Base-by-base conservation (phyloP, 1,139 yeast species). In the Yamadazyma mexicana region DNA sequence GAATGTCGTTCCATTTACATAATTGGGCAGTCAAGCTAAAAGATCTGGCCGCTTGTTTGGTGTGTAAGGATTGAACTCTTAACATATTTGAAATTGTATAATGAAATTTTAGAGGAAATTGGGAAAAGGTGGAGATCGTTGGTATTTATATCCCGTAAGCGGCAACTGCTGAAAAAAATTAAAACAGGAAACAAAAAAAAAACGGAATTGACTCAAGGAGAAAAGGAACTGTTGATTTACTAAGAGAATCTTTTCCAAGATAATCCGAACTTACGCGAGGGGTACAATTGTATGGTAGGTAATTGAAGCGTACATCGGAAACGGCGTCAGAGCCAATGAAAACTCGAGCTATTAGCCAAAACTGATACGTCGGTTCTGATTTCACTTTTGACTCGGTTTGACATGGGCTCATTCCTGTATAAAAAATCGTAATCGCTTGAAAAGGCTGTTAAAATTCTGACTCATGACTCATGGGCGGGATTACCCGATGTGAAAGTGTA, bases 1-100 rank as follows among this genome's bases (percentile, higher is more conserved):
- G 77, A 47, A 73, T 69, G 18, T 69, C 71, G 44, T 58, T 60
- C 75, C 75, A 71, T 47, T 61, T 58, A 33, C 44, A 48, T 33
- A 53, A 47, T 31, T 46, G 48, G n/a, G 40, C 28, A n/a, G 40
- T 36, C 3, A 35, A 18, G 18, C 48, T 39, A 29, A 51, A 51
- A 17, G 40, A 23, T 48, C 52, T 51, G 22, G 36, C 33, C 5
- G 43, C 32, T 36, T 24, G 38, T 15, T 33, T 33, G 31, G 31
- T 15, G 15, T 26, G 29, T 5, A 26, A 6, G 16, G 39, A 27
- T 33, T 37, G 33, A 29, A 24, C 20, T 39, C 42, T 39, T 27
- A 42, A 42, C 45, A 42, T 42, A 30, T 15, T 35, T 18, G 9
- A 23, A 14, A 16, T 15, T 22, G 5, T 8, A 6, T 5, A 20